Evolutionary conservation across 2,329 filamentous ascomycete species (phyloP).

Genomic region (Penicillium sp.): DNA sequence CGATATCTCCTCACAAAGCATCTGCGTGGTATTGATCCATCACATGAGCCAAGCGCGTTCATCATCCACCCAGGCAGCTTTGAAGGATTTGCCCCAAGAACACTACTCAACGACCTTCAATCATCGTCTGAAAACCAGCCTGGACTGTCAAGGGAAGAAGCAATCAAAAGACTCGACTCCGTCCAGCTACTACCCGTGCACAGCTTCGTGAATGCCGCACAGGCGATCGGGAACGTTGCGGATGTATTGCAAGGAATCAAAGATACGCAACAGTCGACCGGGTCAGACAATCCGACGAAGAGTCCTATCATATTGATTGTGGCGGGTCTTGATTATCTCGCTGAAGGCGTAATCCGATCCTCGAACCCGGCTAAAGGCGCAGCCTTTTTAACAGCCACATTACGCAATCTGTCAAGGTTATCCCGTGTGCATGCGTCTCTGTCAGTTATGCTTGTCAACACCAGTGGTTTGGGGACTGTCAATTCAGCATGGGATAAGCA

Average conservation of each 20-base stretch:
- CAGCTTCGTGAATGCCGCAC: slow-evolving; percentile 30
- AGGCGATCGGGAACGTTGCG: slow-evolving; percentile 36
- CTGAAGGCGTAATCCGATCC: slow-evolving; percentile 39
- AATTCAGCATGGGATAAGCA: not conserved
- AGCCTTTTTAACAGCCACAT: slow-evolving; percentile 33
- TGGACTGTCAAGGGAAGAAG: slow-evolving; percentile 28
- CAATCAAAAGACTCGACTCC: slow-evolving; percentile 32
- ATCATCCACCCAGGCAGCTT: slow-evolving; percentile 38
- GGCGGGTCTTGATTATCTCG: slow-evolving; percentile 39
- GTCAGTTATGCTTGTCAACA: slow-evolving; percentile 41
- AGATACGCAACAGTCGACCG: slow-evolving; percentile 8
- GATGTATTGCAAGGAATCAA: slow-evolving; percentile 24
- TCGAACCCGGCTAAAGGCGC: slow-evolving; percentile 40
- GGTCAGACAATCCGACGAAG: not conserved
- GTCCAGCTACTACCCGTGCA: slow-evolving; percentile 39
- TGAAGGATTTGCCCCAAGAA: slow-evolving; percentile 32
- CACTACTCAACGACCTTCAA: slow-evolving; percentile 32
- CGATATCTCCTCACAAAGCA: slow-evolving; percentile 30
- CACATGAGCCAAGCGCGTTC: slow-evolving; percentile 27
- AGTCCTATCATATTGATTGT: slow-evolving; percentile 32
- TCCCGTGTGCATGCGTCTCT: slow-evolving; percentile 33
- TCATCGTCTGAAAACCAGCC: slow-evolving; percentile 5
- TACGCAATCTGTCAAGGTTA: slow-evolving; percentile 37
- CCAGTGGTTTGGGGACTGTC: slow-evolving; percentile 30
- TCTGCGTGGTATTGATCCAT: slow-evolving; percentile 13